Evolutionary conservation across 345 rosid genomes (phyloP).

Genomic region (Firmiana major): DNA sequence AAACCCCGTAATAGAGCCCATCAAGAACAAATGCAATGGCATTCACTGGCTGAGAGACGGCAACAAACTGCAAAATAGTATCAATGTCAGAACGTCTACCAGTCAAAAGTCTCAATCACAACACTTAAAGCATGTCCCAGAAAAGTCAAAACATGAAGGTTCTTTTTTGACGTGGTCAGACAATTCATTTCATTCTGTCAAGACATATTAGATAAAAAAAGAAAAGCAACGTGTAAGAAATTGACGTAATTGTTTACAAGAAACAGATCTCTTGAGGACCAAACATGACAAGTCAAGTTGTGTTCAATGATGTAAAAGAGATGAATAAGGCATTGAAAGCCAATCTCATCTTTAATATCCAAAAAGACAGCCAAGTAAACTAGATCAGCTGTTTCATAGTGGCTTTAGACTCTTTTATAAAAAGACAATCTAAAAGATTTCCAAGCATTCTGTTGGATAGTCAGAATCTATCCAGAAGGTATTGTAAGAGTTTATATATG

Average conservation of each 20-base stretch:
- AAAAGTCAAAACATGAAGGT: background rate
- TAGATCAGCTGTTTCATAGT: background rate
- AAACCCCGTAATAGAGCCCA: conserved; percentile 91
- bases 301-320: background rate
- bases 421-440: background rate
- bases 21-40: conserved; percentile 88
- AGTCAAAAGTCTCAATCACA: background rate
- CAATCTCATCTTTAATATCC: background rate
- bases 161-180: background rate
- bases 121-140: background rate
- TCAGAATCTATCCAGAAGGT: background rate
- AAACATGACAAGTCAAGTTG: background rate
- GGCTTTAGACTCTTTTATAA: background rate
- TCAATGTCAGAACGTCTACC: background rate
- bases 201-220: background rate
- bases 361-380: background rate
- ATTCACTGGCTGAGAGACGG: conserved; percentile 90
- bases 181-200: background rate
- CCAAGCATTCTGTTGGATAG: background rate
- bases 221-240: background rate
- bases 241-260: background rate
- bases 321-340: background rate
- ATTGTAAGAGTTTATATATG: background rate
- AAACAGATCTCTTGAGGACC: background rate
- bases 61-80: conserved; percentile 65